Percentiles rank a stretch among this genome's conserved stretches.
Conservation (phyloP, 108 stramenopile genomes). For the Nannochloropsis oceanica region DNA sequence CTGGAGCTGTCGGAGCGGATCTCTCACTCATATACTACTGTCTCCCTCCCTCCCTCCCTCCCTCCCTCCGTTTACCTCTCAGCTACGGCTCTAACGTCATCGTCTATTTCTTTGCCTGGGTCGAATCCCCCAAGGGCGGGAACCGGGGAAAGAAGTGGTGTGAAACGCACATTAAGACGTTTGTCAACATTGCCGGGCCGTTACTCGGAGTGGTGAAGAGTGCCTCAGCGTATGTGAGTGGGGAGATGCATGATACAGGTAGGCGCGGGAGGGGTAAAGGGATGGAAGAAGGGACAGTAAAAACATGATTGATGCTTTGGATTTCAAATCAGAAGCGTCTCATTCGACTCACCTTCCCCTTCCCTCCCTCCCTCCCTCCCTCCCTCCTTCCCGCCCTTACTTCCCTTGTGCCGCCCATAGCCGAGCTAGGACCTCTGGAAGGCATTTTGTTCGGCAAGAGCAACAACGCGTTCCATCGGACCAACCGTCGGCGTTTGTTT, state of each 20-base stretch:
- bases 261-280: neutral
- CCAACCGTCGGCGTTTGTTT: neutral
- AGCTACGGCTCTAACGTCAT: neutral
- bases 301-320: too few species aligned
- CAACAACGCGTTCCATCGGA: neutral
- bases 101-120: conserved; percentile 66
- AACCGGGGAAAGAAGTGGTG: conserved; percentile 63
- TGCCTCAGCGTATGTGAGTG: conserved; percentile 53
- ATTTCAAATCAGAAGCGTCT: too few species aligned
- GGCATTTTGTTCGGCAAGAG: neutral
- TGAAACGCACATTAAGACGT: conserved; percentile 52
- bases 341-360: too few species aligned
- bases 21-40: neutral
- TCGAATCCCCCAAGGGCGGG: conserved; percentile 46
- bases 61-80: neutral
- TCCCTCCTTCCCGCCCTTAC: too few species aligned
- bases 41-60: neutral
- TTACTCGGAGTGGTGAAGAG: conserved; percentile 63
- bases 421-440: neutral
- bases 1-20: too few species aligned
- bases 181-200: conserved; percentile 73
- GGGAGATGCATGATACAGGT: conserved; percentile 41
- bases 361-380: too few species aligned
- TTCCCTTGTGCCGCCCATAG: neutral
- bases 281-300: too few species aligned